phyloP scores from a whole-genome alignment of 345 rosid genomes.

The Murraya koenigii region DNA sequence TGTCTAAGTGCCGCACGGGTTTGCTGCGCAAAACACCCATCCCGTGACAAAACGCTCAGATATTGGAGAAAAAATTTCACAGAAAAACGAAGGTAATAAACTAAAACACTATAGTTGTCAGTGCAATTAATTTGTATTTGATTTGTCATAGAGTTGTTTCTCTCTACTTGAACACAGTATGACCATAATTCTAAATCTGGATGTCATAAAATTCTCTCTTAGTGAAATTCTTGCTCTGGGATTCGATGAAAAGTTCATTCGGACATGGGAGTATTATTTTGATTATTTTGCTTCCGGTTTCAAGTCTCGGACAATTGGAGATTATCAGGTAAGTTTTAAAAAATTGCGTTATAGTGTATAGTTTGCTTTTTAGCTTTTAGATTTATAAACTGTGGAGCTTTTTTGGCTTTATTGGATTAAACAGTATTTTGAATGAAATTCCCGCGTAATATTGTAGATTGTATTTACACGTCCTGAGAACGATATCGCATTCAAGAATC shows the following conservation, averaged over 20 bases:
- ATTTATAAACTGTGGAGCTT: no score
- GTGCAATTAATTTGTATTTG: background rate
- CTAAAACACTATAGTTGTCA: background rate
- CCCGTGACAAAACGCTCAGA: no score
- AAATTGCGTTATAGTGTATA: no score
- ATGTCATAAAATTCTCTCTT: background rate
- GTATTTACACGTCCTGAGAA: slow-evolving; percentile 85
- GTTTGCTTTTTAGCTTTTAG: no score
- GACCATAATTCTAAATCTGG: background rate
- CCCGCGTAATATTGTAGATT: slow-evolving; percentile 46
- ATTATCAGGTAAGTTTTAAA: slow-evolving; percentile 65
- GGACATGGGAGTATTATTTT: slow-evolving; percentile 94
- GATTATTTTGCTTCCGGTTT: slow-evolving; percentile 87
- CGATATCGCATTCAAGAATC: slow-evolving; percentile 39
- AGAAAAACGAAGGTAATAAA: slow-evolving; percentile 56
- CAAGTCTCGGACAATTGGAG: slow-evolving; percentile 68
- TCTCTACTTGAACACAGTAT: background rate
- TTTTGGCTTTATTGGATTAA: no score
- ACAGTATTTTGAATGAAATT: no score
- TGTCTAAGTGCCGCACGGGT: no score
- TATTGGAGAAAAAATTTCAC: slow-evolving; percentile 80
- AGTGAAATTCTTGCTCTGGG: slow-evolving; percentile 83
- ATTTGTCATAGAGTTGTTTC: background rate
- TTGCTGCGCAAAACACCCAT: no score
- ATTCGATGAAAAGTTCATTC: slow-evolving; percentile 69